Base-by-base conservation (phyloP, 2,329 filamentous ascomycete genomes). In the Bipolaris sorokiniana region DNA sequence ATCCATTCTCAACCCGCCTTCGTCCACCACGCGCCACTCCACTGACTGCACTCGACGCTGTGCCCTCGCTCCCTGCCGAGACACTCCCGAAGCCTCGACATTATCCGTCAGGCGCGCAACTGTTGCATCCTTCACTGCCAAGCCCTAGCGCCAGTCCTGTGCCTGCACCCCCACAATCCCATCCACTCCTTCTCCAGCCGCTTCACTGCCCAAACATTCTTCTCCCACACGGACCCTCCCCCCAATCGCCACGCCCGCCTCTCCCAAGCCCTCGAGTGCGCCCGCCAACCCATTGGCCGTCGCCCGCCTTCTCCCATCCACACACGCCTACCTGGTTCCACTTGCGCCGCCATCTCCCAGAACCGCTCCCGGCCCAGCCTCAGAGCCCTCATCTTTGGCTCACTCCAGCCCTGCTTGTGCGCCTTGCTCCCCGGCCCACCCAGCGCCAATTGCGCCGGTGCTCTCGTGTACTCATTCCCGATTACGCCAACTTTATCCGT, bases 121-220 rank as follows among this genome's bases (percentile, higher is more conserved):
- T 54, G 60, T 60, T 22, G 62, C 55, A 47, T 61, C 66, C 45
- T 69, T 70, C 67, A 74, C 73, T 74, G 74, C 66, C 67, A 70
- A 71, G 71, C 72, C 53, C 75, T 71, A 73, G 72, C 73, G 73
- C 73, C 73, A 69, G 67, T 54, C 61, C 62, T 62, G 58, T 58
- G 61, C 63, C 28, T 31, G 28, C 10, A 31, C 64, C 66, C 68
- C 64, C 66, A 64, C 42, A 18, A 62, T 63, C 66, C 67, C 62
- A 61, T 58, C 65, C 59, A 71, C 67, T 72, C 70, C 72, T 70
- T 74, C 71, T 56, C 65, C 71, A 72, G 65, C 69, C 71, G 70
- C 70, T 64, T 57, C 64, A 16, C 51, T 49, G 61, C 61, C 63
- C 68, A 63, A 69, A 67, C 66, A 68, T 65, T 65, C 68, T 52